Evolutionary conservation across 352 stramenopile genomes (phyloP), one percentile per base, ranked within the genome.

Genomic region (Achlya hypogyna): DNA sequence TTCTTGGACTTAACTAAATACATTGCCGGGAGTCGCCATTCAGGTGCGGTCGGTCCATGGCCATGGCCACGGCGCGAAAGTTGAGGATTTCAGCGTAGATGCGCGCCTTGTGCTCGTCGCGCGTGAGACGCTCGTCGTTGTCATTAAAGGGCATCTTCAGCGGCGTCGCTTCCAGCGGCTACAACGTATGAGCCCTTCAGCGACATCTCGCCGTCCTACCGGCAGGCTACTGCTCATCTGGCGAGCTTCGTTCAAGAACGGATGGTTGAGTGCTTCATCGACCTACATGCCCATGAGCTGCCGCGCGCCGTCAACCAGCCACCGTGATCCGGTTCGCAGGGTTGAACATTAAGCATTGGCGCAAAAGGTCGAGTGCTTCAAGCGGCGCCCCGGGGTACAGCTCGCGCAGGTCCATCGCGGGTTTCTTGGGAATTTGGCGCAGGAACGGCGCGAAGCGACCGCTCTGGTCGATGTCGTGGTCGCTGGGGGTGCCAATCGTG

Each of bases 401-500:
- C 60, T 64, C 54, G n/a, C 47, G 35, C 38, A 64, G 47, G 22
- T 64, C 31, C 2, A 64, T 31, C 32, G 54, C 18, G 8, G 38
- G 18, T 29, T 64, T 64, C 54, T 51, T 51, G 10, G 54, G 54
- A 6, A 64, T 45, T 51, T 64, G 54, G 40, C 54, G 54, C 35
- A 64, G 23, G 35, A 64, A 31, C 8, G 54, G 54, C 35, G 54
- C 54, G 28, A 64, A 64, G 2, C 23, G 45, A 10, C 32, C 47
- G 12, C 45, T 64, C 22, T 64, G 54, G 5, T 81, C 84, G 71
- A 95, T 94, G 60, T 98, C 93, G 5, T 96, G 74, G 69, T 95
- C 86, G 12, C 74, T 82, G 1, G 92, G 92, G n/a, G 92, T 98
- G 10, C 93, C 93, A 69, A 98, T 97, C 59, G 98, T 89, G 65